Evolutionary conservation across 164 flowering plant species (phyloP).

Genomic region (Annona cherimola): DNA sequence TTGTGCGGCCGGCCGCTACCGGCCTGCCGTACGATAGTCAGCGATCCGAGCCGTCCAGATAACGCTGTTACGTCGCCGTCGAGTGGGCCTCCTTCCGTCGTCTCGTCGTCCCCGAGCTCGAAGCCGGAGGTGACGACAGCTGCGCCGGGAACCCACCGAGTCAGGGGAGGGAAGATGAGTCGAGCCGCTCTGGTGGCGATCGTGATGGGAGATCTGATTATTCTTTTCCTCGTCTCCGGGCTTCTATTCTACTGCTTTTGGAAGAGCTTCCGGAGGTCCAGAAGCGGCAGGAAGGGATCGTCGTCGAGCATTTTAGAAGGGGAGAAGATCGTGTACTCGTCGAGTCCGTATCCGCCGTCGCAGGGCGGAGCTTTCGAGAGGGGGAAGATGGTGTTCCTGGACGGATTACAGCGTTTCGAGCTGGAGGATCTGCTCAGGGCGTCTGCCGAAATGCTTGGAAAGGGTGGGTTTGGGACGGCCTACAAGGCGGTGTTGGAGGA

Average conservation of each 20-base stretch:
- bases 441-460: constrained; percentile 93
- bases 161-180: constrained; percentile 32
- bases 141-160: constrained; percentile 3
- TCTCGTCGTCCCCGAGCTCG: constrained; percentile 48
- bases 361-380: constrained; percentile 40
- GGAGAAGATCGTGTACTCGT: constrained; percentile 65
- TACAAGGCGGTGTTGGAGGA: constrained; percentile 86
- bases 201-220: constrained; percentile 56
- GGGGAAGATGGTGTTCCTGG: constrained; percentile 78
- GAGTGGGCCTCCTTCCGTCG: constrained; percentile 11
- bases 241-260: constrained; percentile 73
- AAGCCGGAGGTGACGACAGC: constrained; percentile 23
- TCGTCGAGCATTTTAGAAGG: constrained; percentile 34
- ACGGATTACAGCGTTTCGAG: constrained; percentile 66
- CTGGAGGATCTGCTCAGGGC: constrained; percentile 85
- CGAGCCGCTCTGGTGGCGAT: constrained; percentile 49
- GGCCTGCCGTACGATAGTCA: constrained; percentile 24
- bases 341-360: constrained; percentile 48
- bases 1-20: constrained; percentile 67
- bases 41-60: constrained; percentile 41
- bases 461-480: constrained; percentile 85
- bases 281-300: constrained; percentile 9
- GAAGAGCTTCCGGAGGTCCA: constrained; percentile 28
- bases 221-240: constrained; percentile 40
- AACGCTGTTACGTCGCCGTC: constrained; percentile 31